phyloP scores from a whole-genome alignment of 106 monocot genomes.

The Allium fistulosum region DNA sequence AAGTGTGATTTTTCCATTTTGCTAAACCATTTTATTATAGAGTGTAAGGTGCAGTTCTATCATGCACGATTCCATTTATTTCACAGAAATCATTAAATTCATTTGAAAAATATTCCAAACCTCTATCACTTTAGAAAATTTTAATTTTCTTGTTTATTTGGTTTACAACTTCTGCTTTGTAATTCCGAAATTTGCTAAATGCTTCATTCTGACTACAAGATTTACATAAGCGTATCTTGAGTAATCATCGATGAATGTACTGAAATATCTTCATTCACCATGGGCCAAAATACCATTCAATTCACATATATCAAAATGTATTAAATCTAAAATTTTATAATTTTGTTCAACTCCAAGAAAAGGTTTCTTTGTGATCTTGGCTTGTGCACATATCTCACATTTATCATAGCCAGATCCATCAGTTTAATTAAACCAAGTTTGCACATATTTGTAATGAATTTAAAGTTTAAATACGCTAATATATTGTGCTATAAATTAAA shows the following conservation, averaged over 20 bases:
- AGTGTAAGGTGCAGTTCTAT: not conserved
- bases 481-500: not conserved
- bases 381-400: not conserved
- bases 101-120: not conserved
- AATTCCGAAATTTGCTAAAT: not conserved
- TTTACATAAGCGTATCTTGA: not conserved
- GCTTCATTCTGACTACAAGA: too few species aligned
- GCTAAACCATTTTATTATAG: not conserved
- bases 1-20: not conserved
- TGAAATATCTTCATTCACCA: not conserved
- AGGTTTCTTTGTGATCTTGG: not conserved
- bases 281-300: not conserved
- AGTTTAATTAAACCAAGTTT: not conserved
- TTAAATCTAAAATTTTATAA: not conserved
- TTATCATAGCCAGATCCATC: not conserved
- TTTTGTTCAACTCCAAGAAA: too few species aligned
- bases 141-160: not conserved
- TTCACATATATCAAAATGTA: not conserved
- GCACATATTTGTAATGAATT: not conserved
- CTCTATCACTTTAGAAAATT: not conserved
- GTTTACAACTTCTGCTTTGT: not conserved
- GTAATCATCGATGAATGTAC: constrained; percentile 9
- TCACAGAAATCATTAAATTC: not conserved
- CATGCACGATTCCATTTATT: not conserved
- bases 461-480: not conserved